Conservation (phyloP, 2,329 filamentous ascomycete species). For the Ophiobolus disseminans region DNA sequence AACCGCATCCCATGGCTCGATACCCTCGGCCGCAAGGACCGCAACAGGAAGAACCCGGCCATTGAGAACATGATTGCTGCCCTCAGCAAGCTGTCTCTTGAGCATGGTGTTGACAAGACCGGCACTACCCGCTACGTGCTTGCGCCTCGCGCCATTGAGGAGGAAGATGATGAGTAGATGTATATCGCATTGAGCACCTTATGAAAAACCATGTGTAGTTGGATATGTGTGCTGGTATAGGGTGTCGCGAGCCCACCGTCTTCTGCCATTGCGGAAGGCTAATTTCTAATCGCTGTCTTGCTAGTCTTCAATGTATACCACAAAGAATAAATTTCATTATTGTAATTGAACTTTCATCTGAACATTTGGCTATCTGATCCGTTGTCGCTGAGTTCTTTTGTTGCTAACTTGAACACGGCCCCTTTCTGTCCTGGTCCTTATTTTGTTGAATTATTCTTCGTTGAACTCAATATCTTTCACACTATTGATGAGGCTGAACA, state of each 20-base stretch:
- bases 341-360: constrained; percentile 28
- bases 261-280: constrained; percentile 23
- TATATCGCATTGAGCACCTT: constrained; percentile 21
- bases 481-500: not conserved
- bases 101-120: constrained; percentile 63
- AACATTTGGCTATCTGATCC: not conserved
- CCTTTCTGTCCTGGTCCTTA: not conserved
- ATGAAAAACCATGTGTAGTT: constrained; percentile 35
- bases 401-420: not conserved
- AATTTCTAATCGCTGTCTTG: constrained; percentile 38
- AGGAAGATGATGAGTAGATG: constrained; percentile 56
- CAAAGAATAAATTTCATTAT: constrained; percentile 38
- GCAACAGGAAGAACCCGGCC: constrained; percentile 66
- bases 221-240: constrained; percentile 29
- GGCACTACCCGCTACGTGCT: constrained; percentile 55
- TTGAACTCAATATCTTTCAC: not conserved
- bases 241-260: constrained; percentile 33
- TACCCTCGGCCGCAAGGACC: constrained; percentile 69
- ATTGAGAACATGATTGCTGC: constrained; percentile 72
- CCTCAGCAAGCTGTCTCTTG: constrained; percentile 68
- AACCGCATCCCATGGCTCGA: constrained; percentile 66
- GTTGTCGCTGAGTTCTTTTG: not conserved
- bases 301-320: constrained; percentile 41
- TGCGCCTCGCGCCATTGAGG: constrained; percentile 55
- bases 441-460: not conserved